phyloP scores from a whole-genome alignment of 139 green algal genomes.

The Gonium pectorale region DNA sequence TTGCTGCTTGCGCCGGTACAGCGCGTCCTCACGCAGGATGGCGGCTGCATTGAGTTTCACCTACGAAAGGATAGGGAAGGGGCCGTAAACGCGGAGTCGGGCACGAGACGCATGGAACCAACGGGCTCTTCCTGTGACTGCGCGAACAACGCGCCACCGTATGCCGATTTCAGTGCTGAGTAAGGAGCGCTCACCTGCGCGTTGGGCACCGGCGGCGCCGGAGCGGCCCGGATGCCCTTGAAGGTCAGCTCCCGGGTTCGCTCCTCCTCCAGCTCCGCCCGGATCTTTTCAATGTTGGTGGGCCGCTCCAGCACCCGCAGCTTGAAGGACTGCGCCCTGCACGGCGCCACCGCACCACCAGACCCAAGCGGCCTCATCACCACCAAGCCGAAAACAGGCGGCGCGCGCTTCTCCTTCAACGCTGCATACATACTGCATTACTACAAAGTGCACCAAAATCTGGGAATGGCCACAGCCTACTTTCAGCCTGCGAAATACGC shows the following conservation, averaged over 20 bases:
- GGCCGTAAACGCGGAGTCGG: too few species aligned
- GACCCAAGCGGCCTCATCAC: too few species aligned
- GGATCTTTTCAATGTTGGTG: constrained; percentile 70
- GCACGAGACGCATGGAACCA: too few species aligned
- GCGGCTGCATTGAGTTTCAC: constrained; percentile 81
- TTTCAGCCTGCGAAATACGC: not conserved
- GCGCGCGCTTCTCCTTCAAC: too few species aligned
- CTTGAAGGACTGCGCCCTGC: constrained; percentile 63
- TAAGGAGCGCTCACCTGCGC: constrained; percentile 45
- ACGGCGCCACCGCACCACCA: not conserved
- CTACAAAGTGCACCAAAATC: too few species aligned
- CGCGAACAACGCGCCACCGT: too few species aligned
- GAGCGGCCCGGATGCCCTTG: constrained; percentile 49
- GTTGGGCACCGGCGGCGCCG: constrained; percentile 54
- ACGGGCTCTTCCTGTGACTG: too few species aligned
- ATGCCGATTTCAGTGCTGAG: too few species aligned
- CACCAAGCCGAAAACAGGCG: too few species aligned
- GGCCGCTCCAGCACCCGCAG: constrained; percentile 73
- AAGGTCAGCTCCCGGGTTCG: constrained; percentile 58
- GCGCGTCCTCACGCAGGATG: constrained; percentile 83
- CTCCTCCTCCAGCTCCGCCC: constrained; percentile 70
- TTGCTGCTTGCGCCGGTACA: constrained; percentile 80
- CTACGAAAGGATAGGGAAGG: constrained; percentile 22
- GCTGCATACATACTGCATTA: too few species aligned
- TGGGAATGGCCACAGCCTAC: too few species aligned